Evolutionary conservation across 75 land plant genomes (phyloP).

Genomic region (Ceratopteris richardii): DNA sequence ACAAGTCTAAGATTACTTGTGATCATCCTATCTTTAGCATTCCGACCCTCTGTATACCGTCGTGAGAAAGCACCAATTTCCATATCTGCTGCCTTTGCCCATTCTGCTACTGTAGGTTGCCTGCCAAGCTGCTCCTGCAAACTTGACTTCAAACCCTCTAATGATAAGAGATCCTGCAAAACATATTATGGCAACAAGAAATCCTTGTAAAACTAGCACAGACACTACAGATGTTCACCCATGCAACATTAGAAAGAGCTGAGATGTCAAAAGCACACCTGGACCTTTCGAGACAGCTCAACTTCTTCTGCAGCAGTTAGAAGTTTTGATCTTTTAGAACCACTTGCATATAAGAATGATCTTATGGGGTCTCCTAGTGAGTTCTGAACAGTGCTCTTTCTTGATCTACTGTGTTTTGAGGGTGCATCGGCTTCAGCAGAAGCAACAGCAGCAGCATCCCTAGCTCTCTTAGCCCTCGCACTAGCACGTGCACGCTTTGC

Average conservation of each 20-base stretch:
- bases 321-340: constrained; percentile 12
- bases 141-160: constrained; percentile 38
- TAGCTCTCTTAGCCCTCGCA: constrained; percentile 16
- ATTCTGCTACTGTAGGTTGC: constrained; percentile 33
- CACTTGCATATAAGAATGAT: constrained; percentile 13
- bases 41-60: constrained; percentile 39
- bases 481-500: constrained; percentile 26
- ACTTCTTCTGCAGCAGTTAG: constrained; percentile 39
- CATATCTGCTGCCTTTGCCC: constrained; percentile 65
- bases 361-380: constrained; percentile 20
- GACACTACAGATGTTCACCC: too few species aligned
- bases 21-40: constrained; percentile 41
- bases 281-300: constrained; percentile 32
- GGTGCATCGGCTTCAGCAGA: background rate
- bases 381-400: constrained; percentile 3
- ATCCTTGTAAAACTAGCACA: background rate
- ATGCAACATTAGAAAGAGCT: too few species aligned
- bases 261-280: constrained; percentile 9
- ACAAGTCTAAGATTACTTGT: constrained; percentile 44
- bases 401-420: constrained; percentile 8
- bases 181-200: background rate
- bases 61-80: constrained; percentile 35
- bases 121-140: constrained; percentile 39
- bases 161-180: constrained; percentile 42
- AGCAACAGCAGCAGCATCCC: constrained; percentile 9